These are phyloP conservation scores for Dioszegia hungarica DNA, from an alignment of 768 basidiomycete genomes.

Conservation along the genomic window DNA sequence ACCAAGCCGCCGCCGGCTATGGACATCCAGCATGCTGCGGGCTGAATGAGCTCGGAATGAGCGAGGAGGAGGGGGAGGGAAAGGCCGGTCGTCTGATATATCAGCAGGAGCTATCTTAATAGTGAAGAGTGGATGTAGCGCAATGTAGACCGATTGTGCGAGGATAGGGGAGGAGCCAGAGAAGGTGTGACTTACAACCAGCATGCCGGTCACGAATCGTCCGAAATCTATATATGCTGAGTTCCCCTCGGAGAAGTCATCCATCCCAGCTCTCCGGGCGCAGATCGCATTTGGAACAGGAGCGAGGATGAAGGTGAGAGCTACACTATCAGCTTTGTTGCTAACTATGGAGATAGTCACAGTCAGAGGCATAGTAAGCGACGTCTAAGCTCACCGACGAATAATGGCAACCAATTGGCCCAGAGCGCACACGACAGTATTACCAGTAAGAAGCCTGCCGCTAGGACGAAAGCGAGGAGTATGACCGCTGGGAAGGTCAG, in stretches of 20 bases:
- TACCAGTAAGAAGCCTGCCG: constrained; percentile 93
- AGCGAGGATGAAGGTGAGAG: constrained; percentile 88
- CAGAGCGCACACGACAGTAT: constrained; percentile 95
- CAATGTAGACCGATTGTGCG: no score
- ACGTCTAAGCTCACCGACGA: constrained; percentile 70
- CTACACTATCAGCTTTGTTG: constrained; percentile 51
- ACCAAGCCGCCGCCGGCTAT: constrained; percentile 89
- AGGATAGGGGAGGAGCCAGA: no score
- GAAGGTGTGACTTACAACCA: constrained; percentile 66
- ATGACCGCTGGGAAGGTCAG: constrained; percentile 67
- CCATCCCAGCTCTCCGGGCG: constrained; percentile 75
- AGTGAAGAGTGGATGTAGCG: no score
- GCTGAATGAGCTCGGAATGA: constrained; percentile 80
- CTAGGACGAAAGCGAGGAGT: constrained; percentile 91
- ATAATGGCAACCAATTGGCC: constrained; percentile 92
- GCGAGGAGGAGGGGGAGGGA: constrained; percentile 86
- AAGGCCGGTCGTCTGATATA: constrained; percentile 63
- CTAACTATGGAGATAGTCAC: not conserved
- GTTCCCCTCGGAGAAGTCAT: constrained; percentile 77
- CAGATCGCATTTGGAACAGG: constrained; percentile 93
- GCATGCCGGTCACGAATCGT: constrained; percentile 82
- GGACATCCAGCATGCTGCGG: constrained; percentile 86
- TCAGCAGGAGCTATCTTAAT: not conserved
- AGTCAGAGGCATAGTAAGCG: not conserved
- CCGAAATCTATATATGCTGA: constrained; percentile 69